Evolutionary conservation across 2,329 filamentous ascomycete species (phyloP).

Genomic region (Chrysoporthe puriensis): DNA sequence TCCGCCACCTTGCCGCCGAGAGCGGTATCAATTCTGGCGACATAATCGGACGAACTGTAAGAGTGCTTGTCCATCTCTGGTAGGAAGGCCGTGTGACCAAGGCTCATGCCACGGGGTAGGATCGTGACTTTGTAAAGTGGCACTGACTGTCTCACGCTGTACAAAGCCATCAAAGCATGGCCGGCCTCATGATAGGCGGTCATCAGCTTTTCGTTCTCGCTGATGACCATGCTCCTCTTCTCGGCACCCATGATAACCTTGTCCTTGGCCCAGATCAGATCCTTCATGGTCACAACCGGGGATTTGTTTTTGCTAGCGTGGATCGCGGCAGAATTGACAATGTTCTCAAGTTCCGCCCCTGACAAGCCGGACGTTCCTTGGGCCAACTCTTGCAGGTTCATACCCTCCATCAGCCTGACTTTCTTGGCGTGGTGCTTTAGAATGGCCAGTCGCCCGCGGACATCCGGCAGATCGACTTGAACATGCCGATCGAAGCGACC

Average conservation of each 20-base stretch:
- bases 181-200: conserved; percentile 98
- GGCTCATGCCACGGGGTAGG: conserved; percentile 81
- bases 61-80: conserved; percentile 94
- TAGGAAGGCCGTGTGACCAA: conserved; percentile 86
- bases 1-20: conserved; percentile 78
- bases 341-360: conserved; percentile 93
- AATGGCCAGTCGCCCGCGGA: conserved; percentile 89
- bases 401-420: conserved; percentile 77
- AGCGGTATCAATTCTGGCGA: conserved; percentile 70
- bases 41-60: conserved; percentile 80
- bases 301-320: conserved; percentile 89
- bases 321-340: conserved; percentile 94
- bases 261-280: conserved; percentile 98
- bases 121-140: conserved; percentile 97
- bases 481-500: conserved; percentile 96
- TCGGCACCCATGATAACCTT: conserved; percentile 98
- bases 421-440: conserved; percentile 93
- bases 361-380: conserved; percentile 90
- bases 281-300: conserved; percentile 71
- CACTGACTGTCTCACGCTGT: conserved; percentile 70
- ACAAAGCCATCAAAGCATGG: conserved; percentile 87
- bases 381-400: conserved; percentile 83
- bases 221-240: conserved; percentile 85
- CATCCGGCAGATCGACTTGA: conserved; percentile 85
- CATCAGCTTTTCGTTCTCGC: conserved; percentile 91